Evolutionary conservation across 352 stramenopile genomes (phyloP).

Genomic region (Globisporangium spiculum): DNA sequence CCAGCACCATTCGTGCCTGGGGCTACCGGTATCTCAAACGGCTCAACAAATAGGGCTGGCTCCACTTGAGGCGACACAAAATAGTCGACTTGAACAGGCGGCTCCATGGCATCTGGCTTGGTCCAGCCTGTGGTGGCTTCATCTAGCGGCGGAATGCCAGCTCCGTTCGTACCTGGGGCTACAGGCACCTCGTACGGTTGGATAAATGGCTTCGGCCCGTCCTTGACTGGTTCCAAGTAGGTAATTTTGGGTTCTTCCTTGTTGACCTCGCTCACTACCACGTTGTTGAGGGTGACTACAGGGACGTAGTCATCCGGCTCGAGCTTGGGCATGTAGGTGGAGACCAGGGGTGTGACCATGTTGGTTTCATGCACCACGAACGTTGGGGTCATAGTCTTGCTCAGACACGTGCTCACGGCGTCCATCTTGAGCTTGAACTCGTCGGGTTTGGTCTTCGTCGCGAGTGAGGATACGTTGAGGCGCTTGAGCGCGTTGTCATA

Average conservation of each 20-base stretch:
- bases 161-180: background rate
- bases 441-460: background rate
- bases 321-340: constrained; percentile 10
- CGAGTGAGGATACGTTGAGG: background rate
- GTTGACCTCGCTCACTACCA: too few relatives aligned
- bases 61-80: too few relatives aligned
- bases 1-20: too few relatives aligned
- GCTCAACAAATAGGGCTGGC: too few relatives aligned
- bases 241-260: too few relatives aligned
- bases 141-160: background rate
- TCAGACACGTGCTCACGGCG: background rate
- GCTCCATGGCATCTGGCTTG: too few relatives aligned
- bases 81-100: too few relatives aligned
- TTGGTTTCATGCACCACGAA: constrained; percentile 9
- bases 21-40: too few relatives aligned
- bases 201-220: background rate
- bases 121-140: too few relatives aligned
- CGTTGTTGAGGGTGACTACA: background rate
- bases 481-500: constrained; percentile 9
- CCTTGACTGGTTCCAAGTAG: too few relatives aligned
- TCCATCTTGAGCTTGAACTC: constrained; percentile 8
- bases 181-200: background rate
- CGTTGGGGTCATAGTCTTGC: background rate
- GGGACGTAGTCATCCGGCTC: constrained; percentile 7
- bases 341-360: background rate